Percentiles rank a stretch among this genome's conserved stretches.
phyloP scores from a whole-genome alignment of 495 filamentous ascomycete genomes.

The Chaetomium fimeti region DNA sequence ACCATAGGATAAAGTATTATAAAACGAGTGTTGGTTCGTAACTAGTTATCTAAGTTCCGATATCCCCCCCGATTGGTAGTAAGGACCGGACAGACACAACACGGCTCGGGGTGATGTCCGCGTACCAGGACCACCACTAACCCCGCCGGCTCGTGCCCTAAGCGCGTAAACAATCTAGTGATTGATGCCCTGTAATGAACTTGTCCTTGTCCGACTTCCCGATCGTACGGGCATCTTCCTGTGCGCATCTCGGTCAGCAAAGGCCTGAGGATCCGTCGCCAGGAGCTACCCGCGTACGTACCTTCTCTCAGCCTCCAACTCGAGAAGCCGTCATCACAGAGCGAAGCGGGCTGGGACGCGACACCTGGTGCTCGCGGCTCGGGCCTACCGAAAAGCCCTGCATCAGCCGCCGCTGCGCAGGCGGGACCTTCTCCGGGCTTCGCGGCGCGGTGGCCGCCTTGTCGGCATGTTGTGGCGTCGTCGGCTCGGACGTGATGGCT shows the following conservation, averaged over 20 bases:
- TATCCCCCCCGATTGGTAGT: constrained; percentile 23
- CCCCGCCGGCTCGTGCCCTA: constrained; percentile 22
- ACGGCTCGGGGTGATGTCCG: constrained; percentile 14
- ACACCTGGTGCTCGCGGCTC: constrained; percentile 41
- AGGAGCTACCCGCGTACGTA: background rate
- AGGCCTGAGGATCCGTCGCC: background rate
- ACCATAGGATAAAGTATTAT: background rate
- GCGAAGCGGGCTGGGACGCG: constrained; percentile 58
- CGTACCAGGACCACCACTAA: constrained; percentile 17
- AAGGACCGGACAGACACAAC: constrained; percentile 35
- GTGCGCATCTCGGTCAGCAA: constrained; percentile 4
- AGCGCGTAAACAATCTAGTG: constrained; percentile 24
- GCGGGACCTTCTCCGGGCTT: constrained; percentile 40
- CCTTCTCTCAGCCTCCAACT: constrained; percentile 38
- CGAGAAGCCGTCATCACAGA: constrained; percentile 58
- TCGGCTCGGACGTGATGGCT: constrained; percentile 62
- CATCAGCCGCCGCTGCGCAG: constrained; percentile 42
- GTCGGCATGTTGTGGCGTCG: constrained; percentile 37
- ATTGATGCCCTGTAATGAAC: constrained; percentile 33
- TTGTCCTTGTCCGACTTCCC: constrained; percentile 30
- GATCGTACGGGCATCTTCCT: constrained; percentile 25
- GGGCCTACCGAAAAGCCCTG: constrained; percentile 43
- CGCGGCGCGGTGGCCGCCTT: constrained; percentile 37
- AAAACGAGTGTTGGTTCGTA: constrained; percentile 28
- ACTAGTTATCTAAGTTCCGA: constrained; percentile 23